These are phyloP conservation scores for Heimioporus sp. DNA, from an alignment of 768 basidiomycete species.

Conservation along the genomic window DNA sequence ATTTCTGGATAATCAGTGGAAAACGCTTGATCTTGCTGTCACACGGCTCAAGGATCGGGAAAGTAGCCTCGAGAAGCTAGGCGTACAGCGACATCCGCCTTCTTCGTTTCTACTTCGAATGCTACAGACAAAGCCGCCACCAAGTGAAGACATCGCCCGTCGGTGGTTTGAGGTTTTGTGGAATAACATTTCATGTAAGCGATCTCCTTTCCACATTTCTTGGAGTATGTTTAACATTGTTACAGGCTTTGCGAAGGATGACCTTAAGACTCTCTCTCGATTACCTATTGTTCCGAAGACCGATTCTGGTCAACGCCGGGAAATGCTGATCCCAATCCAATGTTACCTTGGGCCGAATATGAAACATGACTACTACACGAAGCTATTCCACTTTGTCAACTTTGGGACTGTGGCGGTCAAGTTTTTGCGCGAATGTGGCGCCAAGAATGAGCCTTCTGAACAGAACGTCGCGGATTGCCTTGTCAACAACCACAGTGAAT, in stretches of 20 bases:
- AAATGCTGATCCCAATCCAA: conserved; percentile 53
- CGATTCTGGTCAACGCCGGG: conserved; percentile 23
- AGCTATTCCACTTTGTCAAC: conserved; percentile 83
- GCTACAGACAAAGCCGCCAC: conserved; percentile 54
- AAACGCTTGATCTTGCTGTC: conserved; percentile 66
- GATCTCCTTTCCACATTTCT: conserved; percentile 7
- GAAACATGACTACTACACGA: conserved; percentile 60
- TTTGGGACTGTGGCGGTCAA: conserved; percentile 76
- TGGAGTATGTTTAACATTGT: background rate
- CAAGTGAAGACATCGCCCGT: conserved; percentile 47
- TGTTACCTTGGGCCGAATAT: conserved; percentile 61
- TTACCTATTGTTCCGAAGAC: conserved; percentile 62
- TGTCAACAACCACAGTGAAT: conserved; percentile 59
- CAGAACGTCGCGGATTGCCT: conserved; percentile 73
- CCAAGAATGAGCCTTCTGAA: conserved; percentile 77
- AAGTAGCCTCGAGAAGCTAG: conserved; percentile 55
- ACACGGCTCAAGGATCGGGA: conserved; percentile 47
- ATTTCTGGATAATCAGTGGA: conserved; percentile 30
- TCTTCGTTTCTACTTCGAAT: conserved; percentile 51
- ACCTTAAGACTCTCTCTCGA: conserved; percentile 54
- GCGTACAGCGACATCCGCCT: conserved; percentile 65
- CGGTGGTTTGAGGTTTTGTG: conserved; percentile 67
- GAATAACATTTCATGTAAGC: conserved; percentile 51
- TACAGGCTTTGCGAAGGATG: conserved; percentile 51
- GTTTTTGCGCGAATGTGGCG: conserved; percentile 82